Percentiles rank a stretch among this genome's conserved stretches.
Conservation (phyloP, 164 flowering plant species). For the Vitis labrusca region DNA sequence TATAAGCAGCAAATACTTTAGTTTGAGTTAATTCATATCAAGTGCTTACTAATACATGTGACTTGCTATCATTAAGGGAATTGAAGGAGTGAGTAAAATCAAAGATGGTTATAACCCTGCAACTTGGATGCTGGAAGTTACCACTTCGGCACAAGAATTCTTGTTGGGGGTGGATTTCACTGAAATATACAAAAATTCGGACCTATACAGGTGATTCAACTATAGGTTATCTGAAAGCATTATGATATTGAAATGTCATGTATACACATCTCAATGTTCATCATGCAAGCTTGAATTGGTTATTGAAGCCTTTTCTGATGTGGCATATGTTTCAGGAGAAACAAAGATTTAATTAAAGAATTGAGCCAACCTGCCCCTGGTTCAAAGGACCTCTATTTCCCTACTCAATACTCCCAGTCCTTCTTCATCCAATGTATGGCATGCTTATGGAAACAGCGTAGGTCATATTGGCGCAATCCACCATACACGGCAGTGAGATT, state of each 20-base stretch:
- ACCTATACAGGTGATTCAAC: constrained; percentile 19
- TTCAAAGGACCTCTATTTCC: constrained; percentile 46
- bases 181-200: constrained; percentile 33
- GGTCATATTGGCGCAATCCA: constrained; percentile 60
- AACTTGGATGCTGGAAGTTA: constrained; percentile 52
- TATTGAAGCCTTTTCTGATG: background rate
- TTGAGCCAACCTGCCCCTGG: constrained; percentile 40
- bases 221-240: too few relatives aligned
- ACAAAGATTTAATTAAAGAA: constrained; percentile 45
- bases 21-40: too few relatives aligned
- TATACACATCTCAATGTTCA: too few relatives aligned
- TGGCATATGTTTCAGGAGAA: constrained; percentile 39
- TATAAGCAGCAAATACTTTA: too few relatives aligned
- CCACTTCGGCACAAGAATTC: constrained; percentile 29
- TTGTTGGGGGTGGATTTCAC: constrained; percentile 36
- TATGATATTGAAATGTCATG: too few relatives aligned
- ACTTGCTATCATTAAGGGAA: constrained; percentile 5
- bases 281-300: too few relatives aligned
- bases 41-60: too few relatives aligned
- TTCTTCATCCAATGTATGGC: constrained; percentile 47
- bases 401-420: constrained; percentile 44
- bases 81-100: constrained; percentile 33
- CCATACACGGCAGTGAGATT: constrained; percentile 51
- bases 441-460: constrained; percentile 55
- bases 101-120: constrained; percentile 49